Evolutionary conservation across 495 filamentous ascomycete genomes (phyloP), one percentile per base, ranked within the genome.

Genomic region (Penicillium subrubescens): DNA sequence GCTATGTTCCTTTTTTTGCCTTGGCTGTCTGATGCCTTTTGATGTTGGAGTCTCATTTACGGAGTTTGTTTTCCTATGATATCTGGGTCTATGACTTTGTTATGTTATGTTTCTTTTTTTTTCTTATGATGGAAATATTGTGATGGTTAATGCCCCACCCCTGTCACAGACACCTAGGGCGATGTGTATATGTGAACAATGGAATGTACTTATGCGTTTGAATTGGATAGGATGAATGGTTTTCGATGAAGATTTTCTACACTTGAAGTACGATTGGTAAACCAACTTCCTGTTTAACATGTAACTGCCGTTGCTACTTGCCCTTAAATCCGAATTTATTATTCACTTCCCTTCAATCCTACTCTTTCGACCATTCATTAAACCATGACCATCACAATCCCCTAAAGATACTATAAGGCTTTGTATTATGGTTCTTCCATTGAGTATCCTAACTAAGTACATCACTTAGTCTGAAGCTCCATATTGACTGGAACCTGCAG

Each of bases 71-170:
- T 60, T 19, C 60, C 53, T 43, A 19, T 57, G 25, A 29, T 31
- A 29, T 23, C 31, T 39, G 59, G 64, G 59, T 55, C 60, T 68
- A 37, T 63, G 21, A 58, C 54, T 41, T 46, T 8, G 25, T 39
- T n/a, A n/a, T n/a, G n/a, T 41, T 33, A 62, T 60, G 37, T 65
- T 59, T 52, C 19, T 44, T 53, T 19, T 27, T 48, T 29, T 59
- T 48, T n/a, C 59, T 66, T 58, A 62, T 70, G 50, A 62, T 63
- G 56, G 61, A 68, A 62, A 66, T 68, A 59, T 59, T 64, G 55
- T 57, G 41, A 19, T 50, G 43, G 23, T 50, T 35, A 19, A 34
- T 37, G 19, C 48, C 48, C 17, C 37, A 17, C 53, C 17, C 10
- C n/a, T 48, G 14, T 48, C 3, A 11, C 11, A 15, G 17, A 11